Evolutionary conservation across 2,329 filamentous ascomycete species (phyloP), one percentile per base, ranked within the genome.

Genomic region (Diaporthe ampelina): DNA sequence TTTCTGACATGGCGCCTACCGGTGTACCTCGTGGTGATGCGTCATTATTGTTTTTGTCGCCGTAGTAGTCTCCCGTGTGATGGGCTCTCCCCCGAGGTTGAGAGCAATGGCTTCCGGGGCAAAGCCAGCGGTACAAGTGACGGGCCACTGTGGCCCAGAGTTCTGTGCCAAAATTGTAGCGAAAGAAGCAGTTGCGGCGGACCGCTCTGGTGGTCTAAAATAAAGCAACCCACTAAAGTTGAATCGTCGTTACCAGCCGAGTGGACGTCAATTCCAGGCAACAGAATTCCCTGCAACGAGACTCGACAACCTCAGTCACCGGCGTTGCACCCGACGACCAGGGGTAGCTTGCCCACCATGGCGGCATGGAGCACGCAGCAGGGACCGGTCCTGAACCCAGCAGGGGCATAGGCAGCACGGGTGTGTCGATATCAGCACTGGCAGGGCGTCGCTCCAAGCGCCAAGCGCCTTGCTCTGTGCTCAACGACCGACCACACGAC

Each of bases 201-300:
- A 19, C 21, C 13, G 9, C 21, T 24, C 6, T 40, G 67, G 68
- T 50, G 40, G 9, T 59, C 54, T 24, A 70, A 50, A 43, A 59
- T 59, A 59, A 59, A 40, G 9, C 15, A 59, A 21, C 68, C 54
- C 26, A 43, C 54, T 37, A 3, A 17, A 21, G 21, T 17, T 58
- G 26, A 32, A 24, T 21, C 63, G n/a, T 37, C 37, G 6, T 48
- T 15, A 26, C 29, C 13, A 45, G 48, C 24, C n/a, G 24, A 24
- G 61, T 45, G 35, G 71, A 69, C 61, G 52, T 50, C n/a, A 40
- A 29, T 40, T 57, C 61, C 26, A 73, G 61, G 71, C 71, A 73
- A 68, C 71, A 73, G 71, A 50, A 48, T 73, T 73, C 43, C 71
- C 19, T 37, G 48, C 17, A 29, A 40, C 37, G 4, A 35, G 59